Evolutionary conservation across 2,329 filamentous ascomycete genomes (phyloP).

Genomic region (Penicillium thymicola): DNA sequence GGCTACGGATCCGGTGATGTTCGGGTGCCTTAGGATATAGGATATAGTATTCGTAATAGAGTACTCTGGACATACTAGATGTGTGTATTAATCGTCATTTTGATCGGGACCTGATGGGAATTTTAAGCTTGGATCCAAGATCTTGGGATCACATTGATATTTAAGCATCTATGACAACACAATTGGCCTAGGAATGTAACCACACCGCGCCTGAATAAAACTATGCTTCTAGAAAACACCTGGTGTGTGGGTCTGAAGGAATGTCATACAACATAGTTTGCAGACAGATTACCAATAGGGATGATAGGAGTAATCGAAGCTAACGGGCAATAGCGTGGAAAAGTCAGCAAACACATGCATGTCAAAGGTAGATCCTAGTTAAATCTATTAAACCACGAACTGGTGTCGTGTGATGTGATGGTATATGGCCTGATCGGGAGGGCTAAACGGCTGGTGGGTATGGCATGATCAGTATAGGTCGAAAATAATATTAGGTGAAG

Average conservation of each 20-base stretch:
- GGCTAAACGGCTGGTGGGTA: background rate
- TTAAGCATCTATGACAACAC: background rate
- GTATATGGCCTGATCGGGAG: conserved; percentile 16
- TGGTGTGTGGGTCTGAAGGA: background rate
- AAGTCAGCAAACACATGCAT: conserved; percentile 9
- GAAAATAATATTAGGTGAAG: background rate
- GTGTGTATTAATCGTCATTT: background rate
- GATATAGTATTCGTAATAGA: background rate
- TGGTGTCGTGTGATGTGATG: conserved; percentile 12
- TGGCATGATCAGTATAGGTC: conserved; percentile 14
- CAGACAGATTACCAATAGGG: background rate
- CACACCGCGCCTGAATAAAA: background rate
- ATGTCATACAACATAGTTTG: too few species aligned
- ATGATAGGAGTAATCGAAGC: background rate
- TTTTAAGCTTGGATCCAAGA: background rate
- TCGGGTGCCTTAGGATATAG: background rate
- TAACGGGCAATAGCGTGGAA: background rate
- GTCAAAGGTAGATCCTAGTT: background rate
- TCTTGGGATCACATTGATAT: too few species aligned
- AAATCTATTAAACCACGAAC: background rate
- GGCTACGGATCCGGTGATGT: background rate
- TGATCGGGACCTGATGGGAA: background rate
- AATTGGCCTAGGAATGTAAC: background rate
- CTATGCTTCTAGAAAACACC: background rate
- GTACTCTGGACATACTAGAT: background rate